Percentiles rank a stretch among this genome's conserved stretches.
These are phyloP conservation scores for Linnemannia elongata DNA, from an alignment of 192 early-diverging fungal genomes.

Conservation along the genomic window DNA sequence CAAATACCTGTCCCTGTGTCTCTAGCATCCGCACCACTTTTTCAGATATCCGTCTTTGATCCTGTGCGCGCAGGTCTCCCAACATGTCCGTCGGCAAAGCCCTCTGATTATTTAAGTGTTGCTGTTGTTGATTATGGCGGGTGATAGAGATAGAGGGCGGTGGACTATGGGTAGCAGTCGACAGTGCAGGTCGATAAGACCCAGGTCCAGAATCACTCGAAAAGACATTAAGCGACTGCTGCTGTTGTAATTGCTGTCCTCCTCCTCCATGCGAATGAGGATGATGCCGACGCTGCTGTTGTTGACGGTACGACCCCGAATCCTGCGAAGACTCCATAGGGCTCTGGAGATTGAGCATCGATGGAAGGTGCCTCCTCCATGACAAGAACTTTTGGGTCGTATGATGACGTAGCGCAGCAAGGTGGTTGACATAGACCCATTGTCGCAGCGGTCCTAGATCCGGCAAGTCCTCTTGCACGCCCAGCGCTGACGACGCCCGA, in stretches of 20 bases:
- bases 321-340: conserved; percentile 32
- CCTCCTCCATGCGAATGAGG: background rate
- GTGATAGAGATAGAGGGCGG: conserved; percentile 8
- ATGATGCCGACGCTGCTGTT: background rate
- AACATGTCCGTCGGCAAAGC: conserved; percentile 10
- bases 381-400: conserved; percentile 38
- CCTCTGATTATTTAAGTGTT: background rate
- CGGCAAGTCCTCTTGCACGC: background rate
- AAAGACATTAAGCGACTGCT: background rate
- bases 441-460: conserved; percentile 10
- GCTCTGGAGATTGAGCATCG: background rate
- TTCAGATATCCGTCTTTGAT: conserved; percentile 12
- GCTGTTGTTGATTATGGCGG: background rate
- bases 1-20: conserved; percentile 32
- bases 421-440: conserved; percentile 26
- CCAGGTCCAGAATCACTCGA: background rate
- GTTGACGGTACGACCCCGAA: conserved; percentile 11
- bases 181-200: background rate
- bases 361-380: conserved; percentile 17
- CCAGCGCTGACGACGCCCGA: background rate
- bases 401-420: conserved; percentile 35
- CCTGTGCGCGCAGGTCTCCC: conserved; percentile 2
- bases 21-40: conserved; percentile 24
- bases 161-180: background rate
- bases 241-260: background rate